Base-by-base conservation (phyloP, 2,329 filamentous ascomycete species). In the Fusarium sp. region DNA sequence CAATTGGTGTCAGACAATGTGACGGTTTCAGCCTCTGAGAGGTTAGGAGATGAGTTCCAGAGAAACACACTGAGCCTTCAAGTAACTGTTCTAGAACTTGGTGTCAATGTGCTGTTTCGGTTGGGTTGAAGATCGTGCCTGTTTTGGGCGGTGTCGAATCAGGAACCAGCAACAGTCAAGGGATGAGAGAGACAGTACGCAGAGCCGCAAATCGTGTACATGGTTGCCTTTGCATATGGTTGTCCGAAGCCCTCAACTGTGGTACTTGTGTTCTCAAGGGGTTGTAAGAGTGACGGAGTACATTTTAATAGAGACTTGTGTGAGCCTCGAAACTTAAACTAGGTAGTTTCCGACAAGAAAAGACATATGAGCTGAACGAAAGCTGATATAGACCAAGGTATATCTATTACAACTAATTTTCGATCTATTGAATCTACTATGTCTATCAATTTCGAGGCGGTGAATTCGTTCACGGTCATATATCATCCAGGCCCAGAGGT, bases 41-140 rank as follows among this genome's bases (percentile, higher is more conserved):
- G 50, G 54, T 49, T 41, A 48, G 35, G 31, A 49, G 42, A 39
- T 42, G 28, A 42, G 46, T 38, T 52, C 50, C 31, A 29, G 10
- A 37, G 29, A 57, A 31, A 64, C 42, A 46, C 60, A 57, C 44
- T 54, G 61, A 67, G 49, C 57, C 37, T 55, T 23, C 23, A 46
- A 39, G 38, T 13, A 55, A 55, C 47, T 63, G 53, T 71, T 72
- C 64, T 65, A 68, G 62, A 72, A 69, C 53, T 62, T 26, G 37
- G 47, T 35, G 54, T 49, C 41, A 43, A 43, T 23, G 37, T n/a
- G 55, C 48, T 55, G 55, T 49, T 68, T 44, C 42, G 53, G 47
- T 57, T 60, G 41, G 52, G 41, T 46, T 20, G 70, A 69, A 46
- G 66, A 73, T 72, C 56, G 42, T 64, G 29, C 47, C 60, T 21